Conservation (phyloP, 768 basidiomycete species). For the Trametes sanguinea region DNA sequence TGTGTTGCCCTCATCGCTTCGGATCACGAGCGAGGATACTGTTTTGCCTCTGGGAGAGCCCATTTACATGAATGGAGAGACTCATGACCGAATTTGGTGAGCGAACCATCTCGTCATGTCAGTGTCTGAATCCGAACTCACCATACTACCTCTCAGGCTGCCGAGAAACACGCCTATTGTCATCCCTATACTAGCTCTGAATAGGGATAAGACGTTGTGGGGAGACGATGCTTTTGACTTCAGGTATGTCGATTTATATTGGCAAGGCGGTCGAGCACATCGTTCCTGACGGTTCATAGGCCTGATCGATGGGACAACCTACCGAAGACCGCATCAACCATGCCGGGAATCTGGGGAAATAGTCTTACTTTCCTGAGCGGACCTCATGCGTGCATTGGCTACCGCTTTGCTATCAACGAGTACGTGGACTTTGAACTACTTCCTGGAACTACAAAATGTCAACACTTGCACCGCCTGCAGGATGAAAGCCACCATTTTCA, state of each 20-base stretch:
- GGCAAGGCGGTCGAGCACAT: neutral
- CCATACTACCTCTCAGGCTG: slow-evolving; percentile 12
- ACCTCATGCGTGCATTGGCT: slow-evolving; percentile 61
- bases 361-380: slow-evolving; percentile 61
- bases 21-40: slow-evolving; percentile 46
- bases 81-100: slow-evolving; percentile 30
- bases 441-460: too few species aligned
- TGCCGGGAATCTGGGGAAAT: slow-evolving; percentile 62
- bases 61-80: slow-evolving; percentile 16
- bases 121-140: too few species aligned
- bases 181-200: slow-evolving; percentile 54
- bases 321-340: slow-evolving; percentile 42
- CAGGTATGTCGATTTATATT: slow-evolving; percentile 37
- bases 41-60: slow-evolving; percentile 49
- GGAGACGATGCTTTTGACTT: slow-evolving; percentile 62
- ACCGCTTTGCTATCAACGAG: slow-evolving; percentile 59
- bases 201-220: slow-evolving; percentile 55
- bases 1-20: slow-evolving; percentile 50
- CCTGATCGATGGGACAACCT: slow-evolving; percentile 58
- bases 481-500: slow-evolving; percentile 36
- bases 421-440: slow-evolving; percentile 20
- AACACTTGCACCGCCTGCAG: slow-evolving; percentile 6
- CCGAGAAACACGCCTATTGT: slow-evolving; percentile 35
- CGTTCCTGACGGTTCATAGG: slow-evolving; percentile 33
- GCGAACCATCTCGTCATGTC: slow-evolving; percentile 19